Evolutionary conservation across 106 monocot genomes (phyloP).

Genomic region (Platanthera zijinensis): DNA sequence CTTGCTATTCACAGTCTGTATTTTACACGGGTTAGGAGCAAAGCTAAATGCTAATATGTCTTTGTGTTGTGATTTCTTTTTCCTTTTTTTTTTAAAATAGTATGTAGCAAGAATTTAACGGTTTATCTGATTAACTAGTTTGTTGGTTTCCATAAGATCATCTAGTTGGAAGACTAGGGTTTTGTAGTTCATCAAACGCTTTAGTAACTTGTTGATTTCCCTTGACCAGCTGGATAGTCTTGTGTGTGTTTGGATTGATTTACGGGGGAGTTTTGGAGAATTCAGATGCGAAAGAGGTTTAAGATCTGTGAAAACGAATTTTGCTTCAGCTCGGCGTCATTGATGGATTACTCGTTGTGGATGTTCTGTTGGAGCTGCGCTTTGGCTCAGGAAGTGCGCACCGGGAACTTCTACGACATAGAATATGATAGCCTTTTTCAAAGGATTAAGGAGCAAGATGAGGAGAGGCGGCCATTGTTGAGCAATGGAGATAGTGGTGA

Average conservation of each 20-base stretch:
- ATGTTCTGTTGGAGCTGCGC: constrained; percentile 43
- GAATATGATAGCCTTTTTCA: constrained; percentile 19
- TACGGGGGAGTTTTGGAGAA: constrained; percentile 50
- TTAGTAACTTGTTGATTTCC: not conserved
- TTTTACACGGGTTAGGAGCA: not conserved
- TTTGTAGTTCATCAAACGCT: not conserved
- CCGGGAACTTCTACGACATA: constrained; percentile 30
- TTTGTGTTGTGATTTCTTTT: not conserved
- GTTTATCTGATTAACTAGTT: not conserved
- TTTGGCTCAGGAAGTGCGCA: constrained; percentile 47
- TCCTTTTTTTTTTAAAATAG: no score
- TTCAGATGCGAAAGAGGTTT: no score
- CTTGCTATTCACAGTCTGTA: no score
- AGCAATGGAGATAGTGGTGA: not conserved
- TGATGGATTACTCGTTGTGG: constrained; percentile 39
- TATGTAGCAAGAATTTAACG: not conserved
- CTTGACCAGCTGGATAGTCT: constrained; percentile 11
- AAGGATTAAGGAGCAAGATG: not conserved
- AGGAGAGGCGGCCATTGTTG: constrained; percentile 7
- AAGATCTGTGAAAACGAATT: no score
- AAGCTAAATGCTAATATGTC: not conserved
- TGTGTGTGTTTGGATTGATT: constrained; percentile 32
- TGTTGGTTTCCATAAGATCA: not conserved
- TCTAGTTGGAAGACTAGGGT: not conserved
- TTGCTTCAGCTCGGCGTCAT: constrained; percentile 21